Evolutionary conservation across 345 rosid genomes (phyloP), one percentile per base, ranked within the genome.

Genomic region (Draba incana): DNA sequence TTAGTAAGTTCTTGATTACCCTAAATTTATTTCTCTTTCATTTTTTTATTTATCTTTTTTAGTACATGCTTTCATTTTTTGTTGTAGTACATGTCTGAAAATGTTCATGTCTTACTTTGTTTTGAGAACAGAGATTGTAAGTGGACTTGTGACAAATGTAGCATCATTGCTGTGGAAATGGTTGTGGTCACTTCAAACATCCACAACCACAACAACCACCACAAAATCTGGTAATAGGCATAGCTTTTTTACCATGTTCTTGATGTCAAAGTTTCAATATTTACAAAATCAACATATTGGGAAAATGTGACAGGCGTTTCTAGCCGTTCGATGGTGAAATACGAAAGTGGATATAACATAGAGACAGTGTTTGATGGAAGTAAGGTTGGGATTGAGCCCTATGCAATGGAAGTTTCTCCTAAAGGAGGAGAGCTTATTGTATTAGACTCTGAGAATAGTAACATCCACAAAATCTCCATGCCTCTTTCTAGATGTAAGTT

Each of bases 311-410:
- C 82, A 92, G 98, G 90, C 43, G 80, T 85, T 69, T 77, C 96
- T 47, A 85, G 85, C 77, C 92, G 93, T 78, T 87, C 97, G 25
- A 80, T 88, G 96, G 85, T 95, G 85, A 95, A 86, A 80, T 95
- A 89, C 60, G 99, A 95, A 79, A 73, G 87, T 75, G 98, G 99
- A 25, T 95, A 92, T 71, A 80, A 78, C 9, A 96, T 95, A 75
- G 99, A 95, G 84, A 95, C 99, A 3, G 96, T 95, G 57, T 85
- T 95, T 74, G 99, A 95, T 78, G 99, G 99, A 75, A 86, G 88
- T 67, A 92, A 89, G 74, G 81, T 84, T 75, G 99, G 98, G 74
- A 84, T 95, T 38, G 98, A 92, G 43, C 98, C 98, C 3, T 80
- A 83, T 62, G 81, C 94, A 13, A 77, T 95, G 64, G 82, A 81